phyloP scores from a whole-genome alignment of 768 basidiomycete species.

The Hemileccinum rubropunctum region DNA sequence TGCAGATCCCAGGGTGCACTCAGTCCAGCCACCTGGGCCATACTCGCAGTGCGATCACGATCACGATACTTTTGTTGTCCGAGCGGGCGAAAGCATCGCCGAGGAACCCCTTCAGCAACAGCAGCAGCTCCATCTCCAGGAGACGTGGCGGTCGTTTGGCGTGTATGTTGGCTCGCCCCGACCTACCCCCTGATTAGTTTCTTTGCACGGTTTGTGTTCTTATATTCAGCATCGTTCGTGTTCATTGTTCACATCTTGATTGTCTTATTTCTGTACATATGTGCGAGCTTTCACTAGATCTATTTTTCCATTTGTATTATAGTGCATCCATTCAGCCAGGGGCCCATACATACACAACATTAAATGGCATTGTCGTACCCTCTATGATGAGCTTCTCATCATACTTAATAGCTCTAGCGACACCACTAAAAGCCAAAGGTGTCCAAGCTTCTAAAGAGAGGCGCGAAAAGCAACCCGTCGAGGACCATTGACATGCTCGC shows the following conservation, averaged over 20 bases:
- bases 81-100: background rate
- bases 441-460: too few species aligned
- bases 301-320: background rate
- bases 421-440: too few species aligned
- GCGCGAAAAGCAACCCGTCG: too few species aligned
- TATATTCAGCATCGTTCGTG: too few species aligned
- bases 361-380: background rate
- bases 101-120: constrained; percentile 14
- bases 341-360: too few species aligned
- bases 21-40: background rate
- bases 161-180: constrained; percentile 41
- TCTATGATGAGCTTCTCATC: background rate
- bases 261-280: too few species aligned
- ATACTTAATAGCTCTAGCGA: too few species aligned
- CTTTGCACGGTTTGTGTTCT: too few species aligned
- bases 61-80: background rate
- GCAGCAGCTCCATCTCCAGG: constrained; percentile 33
- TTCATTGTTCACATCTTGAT: too few species aligned
- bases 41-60: constrained; percentile 6
- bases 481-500: background rate
- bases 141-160: constrained; percentile 72
- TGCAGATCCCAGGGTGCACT: background rate
- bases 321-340: background rate
- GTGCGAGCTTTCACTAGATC: too few species aligned
- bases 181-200: background rate